phyloP scores from a whole-genome alignment of 331 rosid species.

The Acacia concinna region DNA sequence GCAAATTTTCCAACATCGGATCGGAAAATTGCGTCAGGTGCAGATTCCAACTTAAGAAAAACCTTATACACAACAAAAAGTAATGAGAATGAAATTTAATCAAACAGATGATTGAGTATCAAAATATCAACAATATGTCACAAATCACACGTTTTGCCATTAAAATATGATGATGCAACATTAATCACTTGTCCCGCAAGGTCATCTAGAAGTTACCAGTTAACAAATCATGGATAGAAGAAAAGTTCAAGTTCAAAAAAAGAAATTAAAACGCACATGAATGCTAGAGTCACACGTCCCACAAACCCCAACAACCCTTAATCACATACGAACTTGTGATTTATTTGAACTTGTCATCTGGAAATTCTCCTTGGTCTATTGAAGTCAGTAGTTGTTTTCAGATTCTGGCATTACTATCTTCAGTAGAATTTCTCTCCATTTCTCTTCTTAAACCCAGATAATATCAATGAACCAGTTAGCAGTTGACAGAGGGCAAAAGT shows the following conservation, averaged over 20 bases:
- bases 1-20: slow-evolving; percentile 46
- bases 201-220: background rate
- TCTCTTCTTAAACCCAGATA: background rate
- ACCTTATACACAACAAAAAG: slow-evolving; percentile 28
- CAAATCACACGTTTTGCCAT: background rate
- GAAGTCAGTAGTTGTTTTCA: background rate
- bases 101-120: background rate
- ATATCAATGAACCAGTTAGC: background rate
- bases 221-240: background rate
- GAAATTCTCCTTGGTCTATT: background rate
- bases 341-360: background rate
- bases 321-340: background rate
- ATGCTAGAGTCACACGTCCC: background rate
- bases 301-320: background rate
- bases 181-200: background rate
- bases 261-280: background rate
- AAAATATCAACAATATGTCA: background rate
- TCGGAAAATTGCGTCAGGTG: slow-evolving; percentile 40
- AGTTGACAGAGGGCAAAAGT: background rate
- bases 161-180: background rate
- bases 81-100: slow-evolving; percentile 28
- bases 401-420: background rate
- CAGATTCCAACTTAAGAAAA: slow-evolving; percentile 40
- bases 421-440: background rate
- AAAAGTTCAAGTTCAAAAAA: background rate